Conservation (phyloP, 176 grass and related monocot genomes). For the Guadua angustifolia region DNA sequence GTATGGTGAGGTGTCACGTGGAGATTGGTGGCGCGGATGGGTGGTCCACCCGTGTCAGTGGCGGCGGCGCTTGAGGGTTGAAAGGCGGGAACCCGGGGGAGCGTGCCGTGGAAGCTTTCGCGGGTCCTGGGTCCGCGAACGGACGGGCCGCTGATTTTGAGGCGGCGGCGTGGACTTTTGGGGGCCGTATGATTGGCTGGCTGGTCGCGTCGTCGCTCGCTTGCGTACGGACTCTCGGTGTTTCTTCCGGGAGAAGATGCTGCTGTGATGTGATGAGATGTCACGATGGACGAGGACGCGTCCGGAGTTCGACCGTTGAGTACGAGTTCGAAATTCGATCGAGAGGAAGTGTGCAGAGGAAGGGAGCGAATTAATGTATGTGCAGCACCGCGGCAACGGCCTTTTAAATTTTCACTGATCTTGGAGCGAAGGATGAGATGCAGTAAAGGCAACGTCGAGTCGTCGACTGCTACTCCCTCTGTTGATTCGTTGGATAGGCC, state of each 20-base stretch:
- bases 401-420: too few species aligned
- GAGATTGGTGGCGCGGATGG: not conserved
- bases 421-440: too few species aligned
- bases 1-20: not conserved
- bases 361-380: too few species aligned
- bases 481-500: too few species aligned
- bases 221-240: not conserved
- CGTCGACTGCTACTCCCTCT: too few species aligned
- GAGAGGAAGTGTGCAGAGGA: too few species aligned
- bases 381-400: too few species aligned
- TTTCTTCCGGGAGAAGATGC: constrained; percentile 29
- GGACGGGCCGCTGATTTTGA: not conserved
- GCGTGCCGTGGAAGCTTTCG: constrained; percentile 18
- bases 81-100: constrained; percentile 3
- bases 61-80: too few species aligned
- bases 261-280: not conserved
- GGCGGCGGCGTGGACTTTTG: constrained; percentile 24
- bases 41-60: constrained; percentile 23
- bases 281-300: too few species aligned
- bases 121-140: not conserved
- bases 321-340: too few species aligned
- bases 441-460: too few species aligned
- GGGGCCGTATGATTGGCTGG: not conserved
- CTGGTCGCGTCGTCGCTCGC: not conserved
- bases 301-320: too few species aligned